phyloP scores from a whole-genome alignment of 768 basidiomycete species.

The Inosperma sp. region DNA sequence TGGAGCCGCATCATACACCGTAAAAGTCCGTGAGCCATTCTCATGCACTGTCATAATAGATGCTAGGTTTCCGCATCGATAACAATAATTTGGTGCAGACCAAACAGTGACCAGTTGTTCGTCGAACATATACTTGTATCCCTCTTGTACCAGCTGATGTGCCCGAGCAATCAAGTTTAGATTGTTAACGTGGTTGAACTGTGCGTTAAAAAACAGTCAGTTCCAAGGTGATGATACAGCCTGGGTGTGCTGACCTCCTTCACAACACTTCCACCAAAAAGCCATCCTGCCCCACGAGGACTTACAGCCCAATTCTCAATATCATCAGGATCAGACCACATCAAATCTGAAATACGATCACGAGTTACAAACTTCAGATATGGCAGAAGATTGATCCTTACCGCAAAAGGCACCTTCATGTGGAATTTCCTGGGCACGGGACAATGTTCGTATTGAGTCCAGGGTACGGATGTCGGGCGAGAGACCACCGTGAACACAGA shows the following conservation, averaged over 20 bases:
- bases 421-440: slow-evolving; percentile 95
- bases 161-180: slow-evolving; percentile 88
- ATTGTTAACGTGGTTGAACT: slow-evolving; percentile 93
- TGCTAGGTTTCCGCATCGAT: slow-evolving; percentile 69
- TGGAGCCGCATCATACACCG: slow-evolving; percentile 79
- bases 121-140: slow-evolving; percentile 97
- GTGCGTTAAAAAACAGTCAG: neutral
- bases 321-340: slow-evolving; percentile 98
- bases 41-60: slow-evolving; percentile 83
- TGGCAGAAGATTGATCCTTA: slow-evolving; percentile 27
- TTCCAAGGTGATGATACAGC: slow-evolving; percentile 1
- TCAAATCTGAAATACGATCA: slow-evolving; percentile 59
- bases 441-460: slow-evolving; percentile 90
- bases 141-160: slow-evolving; percentile 95
- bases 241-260: slow-evolving; percentile 52
- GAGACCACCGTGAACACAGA: slow-evolving; percentile 95
- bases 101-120: slow-evolving; percentile 88
- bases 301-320: slow-evolving; percentile 96
- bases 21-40: slow-evolving; percentile 62
- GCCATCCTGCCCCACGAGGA: slow-evolving; percentile 93
- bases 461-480: slow-evolving; percentile 94
- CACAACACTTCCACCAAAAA: slow-evolving; percentile 85
- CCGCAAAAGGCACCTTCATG: slow-evolving; percentile 99
- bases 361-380: neutral
- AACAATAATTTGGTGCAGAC: slow-evolving; percentile 86